Conservation (phyloP, 2,329 filamentous ascomycete genomes). For the Fusarium agapanthi region DNA sequence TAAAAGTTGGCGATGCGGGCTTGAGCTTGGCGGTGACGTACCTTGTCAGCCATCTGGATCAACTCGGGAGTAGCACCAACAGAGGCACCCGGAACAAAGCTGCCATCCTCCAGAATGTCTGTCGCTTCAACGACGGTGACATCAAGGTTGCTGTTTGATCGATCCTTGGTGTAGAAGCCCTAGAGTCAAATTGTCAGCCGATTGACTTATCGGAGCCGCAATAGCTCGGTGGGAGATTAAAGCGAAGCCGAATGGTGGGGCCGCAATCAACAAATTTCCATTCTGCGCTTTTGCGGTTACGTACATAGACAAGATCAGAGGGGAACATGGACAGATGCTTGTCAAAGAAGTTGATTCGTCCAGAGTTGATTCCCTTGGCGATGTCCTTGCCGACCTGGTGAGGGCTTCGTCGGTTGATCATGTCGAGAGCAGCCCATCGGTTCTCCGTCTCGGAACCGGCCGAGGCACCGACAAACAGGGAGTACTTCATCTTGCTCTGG, state of each 20-base stretch:
- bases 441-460: constrained; percentile 92
- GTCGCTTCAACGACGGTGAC: constrained; percentile 87
- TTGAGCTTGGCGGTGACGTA: constrained; percentile 38
- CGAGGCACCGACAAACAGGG: constrained; percentile 88
- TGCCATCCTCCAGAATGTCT: constrained; percentile 87
- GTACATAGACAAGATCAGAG: constrained; percentile 81
- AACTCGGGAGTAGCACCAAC: constrained; percentile 88
- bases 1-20: background rate
- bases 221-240: constrained; percentile 31
- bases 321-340: constrained; percentile 96
- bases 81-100: constrained; percentile 86
- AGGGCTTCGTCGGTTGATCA: constrained; percentile 86
- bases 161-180: constrained; percentile 86
- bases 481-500: constrained; percentile 85
- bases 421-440: constrained; percentile 86
- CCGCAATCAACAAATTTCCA: constrained; percentile 15
- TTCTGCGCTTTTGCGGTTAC: constrained; percentile 18
- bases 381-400: constrained; percentile 94
- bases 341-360: constrained; percentile 90
- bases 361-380: constrained; percentile 88
- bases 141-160: constrained; percentile 77
- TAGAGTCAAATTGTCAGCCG: constrained; percentile 43
- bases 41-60: constrained; percentile 89
- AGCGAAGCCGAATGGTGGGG: constrained; percentile 32
- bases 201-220: constrained; percentile 6